Evolutionary conservation across 164 flowering plant genomes (phyloP).

Genomic region (Echeveria elegans): DNA sequence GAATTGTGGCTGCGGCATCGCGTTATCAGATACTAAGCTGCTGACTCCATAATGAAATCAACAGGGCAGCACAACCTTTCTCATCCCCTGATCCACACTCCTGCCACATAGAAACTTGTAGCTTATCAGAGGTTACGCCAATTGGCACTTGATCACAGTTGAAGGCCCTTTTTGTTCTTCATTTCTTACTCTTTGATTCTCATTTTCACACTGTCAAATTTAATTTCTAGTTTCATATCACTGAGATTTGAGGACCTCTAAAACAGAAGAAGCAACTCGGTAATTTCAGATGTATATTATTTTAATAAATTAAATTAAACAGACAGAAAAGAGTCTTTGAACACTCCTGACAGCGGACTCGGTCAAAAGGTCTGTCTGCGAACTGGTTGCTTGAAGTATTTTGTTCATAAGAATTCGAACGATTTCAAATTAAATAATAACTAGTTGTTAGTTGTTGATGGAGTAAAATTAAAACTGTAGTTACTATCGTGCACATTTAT

Average conservation of each 20-base stretch:
- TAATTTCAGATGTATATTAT: too few relatives aligned
- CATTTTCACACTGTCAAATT: too few relatives aligned
- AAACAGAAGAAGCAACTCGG: too few relatives aligned
- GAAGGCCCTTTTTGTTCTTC: neutral
- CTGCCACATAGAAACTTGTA: neutral
- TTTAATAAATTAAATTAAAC: neutral
- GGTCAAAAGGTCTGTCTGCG: neutral
- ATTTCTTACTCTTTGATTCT: neutral
- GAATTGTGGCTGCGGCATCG: constrained; percentile 88
- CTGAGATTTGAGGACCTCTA: too few relatives aligned
- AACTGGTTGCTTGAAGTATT: neutral
- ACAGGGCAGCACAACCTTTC: neutral
- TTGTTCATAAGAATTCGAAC: neutral
- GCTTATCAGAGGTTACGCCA: neutral
- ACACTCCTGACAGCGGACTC: neutral
- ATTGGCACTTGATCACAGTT: neutral
- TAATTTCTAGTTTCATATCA: too few relatives aligned
- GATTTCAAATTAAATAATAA: neutral
- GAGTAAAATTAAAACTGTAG: neutral
- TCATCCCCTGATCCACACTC: neutral
- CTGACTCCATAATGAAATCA: too few relatives aligned
- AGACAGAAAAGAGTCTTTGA: neutral
- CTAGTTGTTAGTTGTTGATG: neutral
- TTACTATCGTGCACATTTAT: too few relatives aligned
- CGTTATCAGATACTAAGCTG: constrained; percentile 19